Evolutionary conservation across 768 basidiomycete species (phyloP), one percentile per base, ranked within the genome.

Genomic region (Trametes cinnabarina): DNA sequence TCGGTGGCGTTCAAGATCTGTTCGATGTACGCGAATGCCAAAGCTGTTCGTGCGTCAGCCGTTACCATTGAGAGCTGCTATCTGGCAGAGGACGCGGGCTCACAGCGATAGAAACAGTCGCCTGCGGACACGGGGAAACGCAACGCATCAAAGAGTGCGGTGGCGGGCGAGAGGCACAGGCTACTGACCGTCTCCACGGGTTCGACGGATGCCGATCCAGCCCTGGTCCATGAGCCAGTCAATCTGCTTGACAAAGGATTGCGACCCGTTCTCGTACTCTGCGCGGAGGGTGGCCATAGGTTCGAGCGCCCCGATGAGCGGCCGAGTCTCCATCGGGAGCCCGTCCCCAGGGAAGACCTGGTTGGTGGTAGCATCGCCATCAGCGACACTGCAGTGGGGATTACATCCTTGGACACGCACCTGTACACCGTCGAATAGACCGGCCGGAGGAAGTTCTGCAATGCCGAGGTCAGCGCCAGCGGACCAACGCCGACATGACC

Each of bases 31-130:
- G 91, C 85, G 63, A 92, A 92, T 7, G 85, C 90, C 49, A 94
- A 77, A 11, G 93, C 93, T 92, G 69, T 56, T 41, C n/a, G 9
- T 8, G 17, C 60, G 49, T 57, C 63, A 57, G 62, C 65, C 52
- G 34, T 34, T 40, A n/a, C n/a, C n/a, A 25, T n/a, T 39, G 23
- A 5, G 7, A 1, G n/a, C 41, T 43, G 39, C 53, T 22, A 47
- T 20, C 46, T 35, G 61, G 40, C n/a, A 11, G 22, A n/a, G 14
- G 37, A n/a, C 22, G 23, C 20, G 37, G 55, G 68, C 74, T 78
- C 69, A 91, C 91, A 87, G 79, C 94, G 80, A 71, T 95, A 97
- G 72, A 95, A 96, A 69, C 94, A 96, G 69, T 91, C 90, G 0
- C 94, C 93, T 84, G 42, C 9, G 23, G 17, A 51, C 26, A 20